These are phyloP conservation scores for Fomes fomentarius DNA, from an alignment of 1,284 basidiomycete genomes.

Conservation along the genomic window DNA sequence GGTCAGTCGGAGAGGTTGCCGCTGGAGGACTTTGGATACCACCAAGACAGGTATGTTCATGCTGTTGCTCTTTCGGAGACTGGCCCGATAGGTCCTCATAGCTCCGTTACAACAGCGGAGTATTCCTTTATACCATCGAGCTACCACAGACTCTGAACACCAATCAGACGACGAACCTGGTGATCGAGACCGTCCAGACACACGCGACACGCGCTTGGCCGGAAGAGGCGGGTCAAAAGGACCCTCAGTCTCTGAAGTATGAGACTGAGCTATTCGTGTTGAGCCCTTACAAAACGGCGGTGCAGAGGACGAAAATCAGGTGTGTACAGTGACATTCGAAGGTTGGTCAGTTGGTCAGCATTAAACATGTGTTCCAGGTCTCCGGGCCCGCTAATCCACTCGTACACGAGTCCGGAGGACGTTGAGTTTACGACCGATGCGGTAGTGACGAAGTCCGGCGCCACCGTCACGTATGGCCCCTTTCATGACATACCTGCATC, in stretches of 20 bases:
- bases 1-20: slow-evolving; percentile 64
- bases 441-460: slow-evolving; percentile 73
- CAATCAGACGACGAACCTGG: slow-evolving; percentile 70
- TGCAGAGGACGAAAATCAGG: slow-evolving; percentile 88
- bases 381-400: slow-evolving; percentile 67
- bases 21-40: slow-evolving; percentile 53
- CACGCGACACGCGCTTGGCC: slow-evolving; percentile 83
- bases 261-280: slow-evolving; percentile 75
- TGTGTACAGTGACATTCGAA: slow-evolving; percentile 37
- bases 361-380: slow-evolving; percentile 46
- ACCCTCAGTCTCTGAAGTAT: slow-evolving; percentile 84
- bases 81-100: background rate
- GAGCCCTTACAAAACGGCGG: slow-evolving; percentile 81
- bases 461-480: slow-evolving; percentile 88
- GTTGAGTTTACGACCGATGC: slow-evolving; percentile 61
- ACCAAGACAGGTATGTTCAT: slow-evolving; percentile 51
- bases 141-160: slow-evolving; percentile 50
- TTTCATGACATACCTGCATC: slow-evolving; percentile 76
- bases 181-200: slow-evolving; percentile 75
- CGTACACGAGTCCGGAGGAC: slow-evolving; percentile 65
- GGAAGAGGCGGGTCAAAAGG: slow-evolving; percentile 70
- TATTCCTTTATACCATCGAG: slow-evolving; percentile 42
- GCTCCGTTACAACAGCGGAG: slow-evolving; percentile 33
- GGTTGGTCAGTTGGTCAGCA: background rate
- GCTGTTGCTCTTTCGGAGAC: background rate